These are phyloP conservation scores for Diaporthe longicolla DNA, from an alignment of 2,329 filamentous ascomycete genomes.

Conservation along the genomic window DNA sequence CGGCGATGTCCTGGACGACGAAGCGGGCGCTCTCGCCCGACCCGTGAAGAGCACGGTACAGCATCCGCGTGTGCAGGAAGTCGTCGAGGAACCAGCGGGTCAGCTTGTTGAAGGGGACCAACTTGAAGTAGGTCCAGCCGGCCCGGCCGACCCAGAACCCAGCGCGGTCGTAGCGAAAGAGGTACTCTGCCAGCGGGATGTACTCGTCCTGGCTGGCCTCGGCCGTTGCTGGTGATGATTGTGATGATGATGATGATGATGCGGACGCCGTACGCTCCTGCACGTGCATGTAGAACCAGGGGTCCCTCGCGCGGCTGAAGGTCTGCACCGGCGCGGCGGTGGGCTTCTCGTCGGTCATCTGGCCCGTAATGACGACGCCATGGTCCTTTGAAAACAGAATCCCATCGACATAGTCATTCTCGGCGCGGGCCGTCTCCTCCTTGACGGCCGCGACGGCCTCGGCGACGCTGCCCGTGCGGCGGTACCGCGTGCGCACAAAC, in stretches of 20 bases:
- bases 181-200: conserved; percentile 78
- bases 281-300: conserved; percentile 84
- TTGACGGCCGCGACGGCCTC: conserved; percentile 64
- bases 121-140: conserved; percentile 76
- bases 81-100: conserved; percentile 80
- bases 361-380: conserved; percentile 77
- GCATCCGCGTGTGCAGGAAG: conserved; percentile 80
- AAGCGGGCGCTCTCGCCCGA: conserved; percentile 75
- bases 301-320: conserved; percentile 72
- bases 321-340: conserved; percentile 60
- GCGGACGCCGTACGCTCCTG: conserved; percentile 58
- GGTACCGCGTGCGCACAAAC: conserved; percentile 75
- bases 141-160: conserved; percentile 80
- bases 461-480: conserved; percentile 63
- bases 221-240: not conserved
- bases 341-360: conserved; percentile 68
- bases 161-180: conserved; percentile 82
- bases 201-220: conserved; percentile 61
- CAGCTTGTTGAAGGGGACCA: conserved; percentile 74
- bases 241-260: conserved; percentile 14
- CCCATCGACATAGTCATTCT: conserved; percentile 80
- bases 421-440: conserved; percentile 58
- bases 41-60: conserved; percentile 79
- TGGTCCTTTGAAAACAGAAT: conserved; percentile 74
- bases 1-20: conserved; percentile 77